Evolutionary conservation across 805 yeast genomes (phyloP).

Genomic region (Cyberlindnera subsufficiens): DNA sequence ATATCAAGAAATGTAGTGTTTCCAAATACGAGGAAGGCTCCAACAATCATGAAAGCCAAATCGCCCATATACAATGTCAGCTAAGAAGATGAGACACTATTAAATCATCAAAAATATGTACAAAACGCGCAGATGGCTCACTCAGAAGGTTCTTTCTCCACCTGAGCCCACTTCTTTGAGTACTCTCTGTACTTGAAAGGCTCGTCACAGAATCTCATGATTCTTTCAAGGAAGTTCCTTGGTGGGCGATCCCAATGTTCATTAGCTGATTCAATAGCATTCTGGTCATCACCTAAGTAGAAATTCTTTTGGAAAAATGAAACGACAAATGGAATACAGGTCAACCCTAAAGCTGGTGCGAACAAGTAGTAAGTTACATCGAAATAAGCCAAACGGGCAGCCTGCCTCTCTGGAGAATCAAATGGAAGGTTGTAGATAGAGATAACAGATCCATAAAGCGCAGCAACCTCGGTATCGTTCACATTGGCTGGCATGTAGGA

Average conservation of each 20-base stretch:
- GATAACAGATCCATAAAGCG: constrained; percentile 21
- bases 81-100: too few species aligned
- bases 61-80: too few species aligned
- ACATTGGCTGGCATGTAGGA: constrained; percentile 22
- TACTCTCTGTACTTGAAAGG: constrained; percentile 9
- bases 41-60: too few species aligned
- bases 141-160: neutral
- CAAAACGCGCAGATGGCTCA: too few species aligned
- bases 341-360: constrained; percentile 25
- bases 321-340: constrained; percentile 26
- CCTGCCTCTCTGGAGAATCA: constrained; percentile 27
- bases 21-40: too few species aligned
- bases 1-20: too few species aligned
- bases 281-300: constrained; percentile 31
- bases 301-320: constrained; percentile 29
- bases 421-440: constrained; percentile 21
- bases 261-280: constrained; percentile 26
- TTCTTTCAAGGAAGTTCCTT: constrained; percentile 2
- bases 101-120: too few species aligned
- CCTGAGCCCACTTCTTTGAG: constrained; percentile 6
- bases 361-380: constrained; percentile 25
- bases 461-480: constrained; percentile 16
- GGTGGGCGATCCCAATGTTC: constrained; percentile 7
- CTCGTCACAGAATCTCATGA: constrained; percentile 9
- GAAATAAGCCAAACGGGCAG: constrained; percentile 28